Base-by-base conservation (phyloP, 2,329 filamentous ascomycete species). In the Fusarium drepaniforme region DNA sequence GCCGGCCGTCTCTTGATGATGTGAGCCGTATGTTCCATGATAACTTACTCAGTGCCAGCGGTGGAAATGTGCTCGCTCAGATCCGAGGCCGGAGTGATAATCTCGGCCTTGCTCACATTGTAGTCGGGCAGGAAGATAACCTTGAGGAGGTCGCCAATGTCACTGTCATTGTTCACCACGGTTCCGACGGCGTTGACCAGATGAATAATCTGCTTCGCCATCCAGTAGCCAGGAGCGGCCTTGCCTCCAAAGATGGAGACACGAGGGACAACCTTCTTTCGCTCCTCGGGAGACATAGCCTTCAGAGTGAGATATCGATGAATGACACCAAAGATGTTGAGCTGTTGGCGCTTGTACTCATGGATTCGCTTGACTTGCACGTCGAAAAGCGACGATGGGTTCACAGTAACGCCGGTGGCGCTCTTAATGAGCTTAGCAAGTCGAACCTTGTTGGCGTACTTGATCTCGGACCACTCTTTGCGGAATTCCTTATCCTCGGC, bases 281-380 rank as follows among this genome's bases (percentile, higher is more conserved):
- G 91, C 82, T 98, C 93, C 79, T 95, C 94, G 0, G 94, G 88
- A 28, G 89, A 91, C 93, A 98, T 91, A 40, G 90, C 89, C 87
- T 98, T 99, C 82, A 99, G 93, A 16, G 90, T 90, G 44, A 99
- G 88, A 83, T 98, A 99, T 62, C 96, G 92, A 83, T 98, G 94
- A 77, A 99, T 98, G 72, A 98, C 95, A 68, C 97, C 97, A 80
- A 98, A 98, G 79, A 99, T 98, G 87, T 99, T 99, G 83, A 99
- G 92, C 85, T 99, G 97, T 85, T 99, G 96, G 70, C 96, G 93
- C 90, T 99, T 99, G 87, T 99, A 99, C 84, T 99, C 97, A 84
- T 99, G 97, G 77, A 99, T 99, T 81, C 97, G 93, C 89, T 99
- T 99, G 79, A 99, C 97, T 82, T 99, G 97, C 13, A 99, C 94